phyloP scores from a whole-genome alignment of 169 alveolate species.

The Theileria orientalis region DNA sequence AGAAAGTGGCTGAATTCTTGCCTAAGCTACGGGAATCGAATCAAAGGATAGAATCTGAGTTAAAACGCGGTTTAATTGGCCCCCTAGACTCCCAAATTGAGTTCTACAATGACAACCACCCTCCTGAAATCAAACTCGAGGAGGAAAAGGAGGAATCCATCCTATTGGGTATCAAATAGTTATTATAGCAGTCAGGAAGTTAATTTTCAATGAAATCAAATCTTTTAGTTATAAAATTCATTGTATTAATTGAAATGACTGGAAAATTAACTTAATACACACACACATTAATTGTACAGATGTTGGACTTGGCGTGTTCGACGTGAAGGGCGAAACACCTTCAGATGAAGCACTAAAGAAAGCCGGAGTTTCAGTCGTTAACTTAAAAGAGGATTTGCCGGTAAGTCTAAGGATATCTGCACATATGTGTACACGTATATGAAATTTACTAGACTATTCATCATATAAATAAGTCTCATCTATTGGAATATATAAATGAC shows the following conservation, averaged over 20 bases:
- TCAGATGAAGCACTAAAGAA: conserved; percentile 25
- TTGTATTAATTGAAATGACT: no score
- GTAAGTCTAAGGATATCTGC: conserved; percentile 2
- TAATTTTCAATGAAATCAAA: background rate
- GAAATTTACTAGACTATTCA: no score
- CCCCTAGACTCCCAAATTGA: conserved; percentile 24
- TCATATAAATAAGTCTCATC: background rate
- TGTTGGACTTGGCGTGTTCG: conserved; percentile 64
- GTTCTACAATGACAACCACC: conserved; percentile 7
- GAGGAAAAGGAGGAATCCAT: conserved; percentile 10
- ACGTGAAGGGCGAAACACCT: conserved; percentile 33
- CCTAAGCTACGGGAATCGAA: conserved; percentile 38
- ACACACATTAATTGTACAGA: conserved; percentile 18
- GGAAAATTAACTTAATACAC: background rate
- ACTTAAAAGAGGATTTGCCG: conserved; percentile 12
- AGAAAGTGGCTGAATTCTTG: conserved; percentile 32
- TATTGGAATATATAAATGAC: background rate
- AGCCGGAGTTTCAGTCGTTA: conserved; percentile 38
- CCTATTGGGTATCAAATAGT: background rate
- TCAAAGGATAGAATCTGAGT: background rate
- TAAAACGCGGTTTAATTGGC: conserved; percentile 11
- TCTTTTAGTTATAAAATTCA: no score
- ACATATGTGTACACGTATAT: no score
- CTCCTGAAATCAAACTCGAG: conserved; percentile 15
- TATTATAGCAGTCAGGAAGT: background rate